phyloP scores from a whole-genome alignment of 768 basidiomycete species.

The Inosperma sp. region DNA sequence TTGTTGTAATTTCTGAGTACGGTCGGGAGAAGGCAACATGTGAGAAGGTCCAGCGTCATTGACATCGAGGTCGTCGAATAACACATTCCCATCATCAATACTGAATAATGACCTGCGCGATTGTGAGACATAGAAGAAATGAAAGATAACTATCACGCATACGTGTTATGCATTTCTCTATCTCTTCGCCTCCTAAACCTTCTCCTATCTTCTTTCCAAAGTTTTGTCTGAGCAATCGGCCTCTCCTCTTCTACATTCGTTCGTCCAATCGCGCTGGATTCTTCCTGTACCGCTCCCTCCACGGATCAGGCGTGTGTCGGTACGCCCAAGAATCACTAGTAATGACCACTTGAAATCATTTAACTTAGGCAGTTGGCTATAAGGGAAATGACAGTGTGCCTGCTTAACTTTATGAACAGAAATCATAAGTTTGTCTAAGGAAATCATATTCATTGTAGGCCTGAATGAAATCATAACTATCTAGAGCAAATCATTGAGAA shows the following conservation, averaged over 20 bases:
- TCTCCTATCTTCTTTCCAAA: slow-evolving; percentile 23
- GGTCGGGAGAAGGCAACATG: slow-evolving; percentile 12
- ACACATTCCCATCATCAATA: neutral
- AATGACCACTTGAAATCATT: too few species aligned
- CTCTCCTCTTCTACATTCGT: slow-evolving; percentile 25
- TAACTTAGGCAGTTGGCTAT: too few species aligned
- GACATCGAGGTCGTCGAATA: neutral
- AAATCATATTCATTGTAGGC: too few species aligned
- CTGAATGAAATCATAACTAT: too few species aligned
- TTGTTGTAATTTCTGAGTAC: slow-evolving; percentile 6
- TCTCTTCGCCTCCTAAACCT: slow-evolving; percentile 3
- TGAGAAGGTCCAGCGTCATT: slow-evolving; percentile 9
- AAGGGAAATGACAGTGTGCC: too few species aligned
- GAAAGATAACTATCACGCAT: neutral
- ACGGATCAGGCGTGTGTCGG: slow-evolving; percentile 43
- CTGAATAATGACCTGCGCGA: slow-evolving; percentile 6
- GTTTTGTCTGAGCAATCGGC: slow-evolving; percentile 26
- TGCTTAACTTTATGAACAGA: too few species aligned
- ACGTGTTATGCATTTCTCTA: neutral
- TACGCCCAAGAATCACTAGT: slow-evolving; percentile 38
- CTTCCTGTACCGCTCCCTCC: slow-evolving; percentile 46
- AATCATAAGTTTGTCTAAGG: too few species aligned
- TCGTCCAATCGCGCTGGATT: slow-evolving; percentile 29
- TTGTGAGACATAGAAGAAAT: neutral
- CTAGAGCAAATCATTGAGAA: too few species aligned